phyloP scores from a whole-genome alignment of 2,329 filamentous ascomycete genomes.

The Chrysosporium queenslandicum region DNA sequence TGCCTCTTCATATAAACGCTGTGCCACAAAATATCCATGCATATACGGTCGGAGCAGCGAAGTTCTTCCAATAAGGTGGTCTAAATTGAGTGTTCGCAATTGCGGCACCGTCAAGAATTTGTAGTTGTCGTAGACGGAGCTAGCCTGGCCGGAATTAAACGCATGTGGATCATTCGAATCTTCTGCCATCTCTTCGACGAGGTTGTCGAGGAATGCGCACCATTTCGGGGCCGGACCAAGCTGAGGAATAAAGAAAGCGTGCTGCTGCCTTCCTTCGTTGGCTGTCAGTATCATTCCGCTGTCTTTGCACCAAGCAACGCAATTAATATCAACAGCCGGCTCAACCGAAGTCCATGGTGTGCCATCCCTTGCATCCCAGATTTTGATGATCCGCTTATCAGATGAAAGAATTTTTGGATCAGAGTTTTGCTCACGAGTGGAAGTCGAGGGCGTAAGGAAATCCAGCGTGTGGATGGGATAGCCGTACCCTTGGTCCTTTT shows the following conservation, averaged over 20 bases:
- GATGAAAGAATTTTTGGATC: constrained; percentile 74
- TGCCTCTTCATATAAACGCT: constrained; percentile 91
- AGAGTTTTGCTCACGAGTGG: constrained; percentile 58
- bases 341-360: constrained; percentile 93
- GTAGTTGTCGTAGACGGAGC: constrained; percentile 95
- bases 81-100: constrained; percentile 71
- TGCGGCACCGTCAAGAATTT: constrained; percentile 91
- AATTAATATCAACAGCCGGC: constrained; percentile 86
- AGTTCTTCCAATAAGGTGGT: constrained; percentile 82
- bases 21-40: constrained; percentile 97
- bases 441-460: constrained; percentile 55
- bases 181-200: constrained; percentile 98
- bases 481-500: constrained; percentile 93
- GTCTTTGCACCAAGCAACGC: constrained; percentile 83
- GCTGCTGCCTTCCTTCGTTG: constrained; percentile 91
- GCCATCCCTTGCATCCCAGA: constrained; percentile 78
- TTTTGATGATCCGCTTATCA: constrained; percentile 93
- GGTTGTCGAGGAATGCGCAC: constrained; percentile 93
- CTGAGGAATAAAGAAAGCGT: constrained; percentile 90
- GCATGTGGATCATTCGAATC: constrained; percentile 54
- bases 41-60: constrained; percentile 89
- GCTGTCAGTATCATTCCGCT: constrained; percentile 93
- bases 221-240: constrained; percentile 86
- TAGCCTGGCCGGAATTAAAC: constrained; percentile 38
- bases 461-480: constrained; percentile 79